Conservation (phyloP, 805 yeast species). For the Cyberlindnera veronae region DNA sequence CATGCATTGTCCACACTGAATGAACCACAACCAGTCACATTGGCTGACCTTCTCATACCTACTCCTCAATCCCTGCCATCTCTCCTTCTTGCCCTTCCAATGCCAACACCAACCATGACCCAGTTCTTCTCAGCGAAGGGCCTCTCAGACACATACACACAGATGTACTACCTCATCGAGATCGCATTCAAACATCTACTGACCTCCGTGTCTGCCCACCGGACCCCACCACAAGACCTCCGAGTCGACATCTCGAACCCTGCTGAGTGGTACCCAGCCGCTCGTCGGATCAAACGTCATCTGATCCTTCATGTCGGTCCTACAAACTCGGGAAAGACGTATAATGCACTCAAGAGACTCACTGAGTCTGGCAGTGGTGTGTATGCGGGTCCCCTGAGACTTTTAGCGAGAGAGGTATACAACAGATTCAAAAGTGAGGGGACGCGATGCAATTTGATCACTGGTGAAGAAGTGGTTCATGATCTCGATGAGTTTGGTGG, state of each 20-base stretch:
- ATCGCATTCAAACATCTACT: slow-evolving; percentile 9
- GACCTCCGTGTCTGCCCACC: slow-evolving; percentile 4
- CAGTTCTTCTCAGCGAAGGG: slow-evolving; percentile 9
- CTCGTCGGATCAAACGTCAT: slow-evolving; percentile 74
- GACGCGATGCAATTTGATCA: slow-evolving; percentile 73
- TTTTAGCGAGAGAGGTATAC: slow-evolving; percentile 87
- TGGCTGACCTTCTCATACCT: slow-evolving; percentile 5
- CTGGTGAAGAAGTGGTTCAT: slow-evolving; percentile 92
- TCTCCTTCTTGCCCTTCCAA: neutral
- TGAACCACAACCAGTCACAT: neutral
- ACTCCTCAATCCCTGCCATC: slow-evolving; percentile 5
- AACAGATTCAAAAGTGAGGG: slow-evolving; percentile 71
- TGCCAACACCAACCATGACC: neutral
- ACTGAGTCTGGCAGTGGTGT: slow-evolving; percentile 69
- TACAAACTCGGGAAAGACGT: slow-evolving; percentile 94
- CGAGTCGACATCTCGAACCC: slow-evolving; percentile 53
- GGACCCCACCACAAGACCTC: slow-evolving; percentile 20
- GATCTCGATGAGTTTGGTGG: slow-evolving; percentile 67
- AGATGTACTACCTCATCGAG: slow-evolving; percentile 13
- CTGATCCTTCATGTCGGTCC: slow-evolving; percentile 96
- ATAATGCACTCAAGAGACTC: slow-evolving; percentile 69
- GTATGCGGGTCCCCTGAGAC: slow-evolving; percentile 91
- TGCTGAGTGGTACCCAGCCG: slow-evolving; percentile 79
- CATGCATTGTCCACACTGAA: neutral
- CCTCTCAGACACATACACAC: neutral